Evolutionary conservation across 2,329 filamentous ascomycete genomes (phyloP).

Genomic region (Phialophora macrospora): DNA sequence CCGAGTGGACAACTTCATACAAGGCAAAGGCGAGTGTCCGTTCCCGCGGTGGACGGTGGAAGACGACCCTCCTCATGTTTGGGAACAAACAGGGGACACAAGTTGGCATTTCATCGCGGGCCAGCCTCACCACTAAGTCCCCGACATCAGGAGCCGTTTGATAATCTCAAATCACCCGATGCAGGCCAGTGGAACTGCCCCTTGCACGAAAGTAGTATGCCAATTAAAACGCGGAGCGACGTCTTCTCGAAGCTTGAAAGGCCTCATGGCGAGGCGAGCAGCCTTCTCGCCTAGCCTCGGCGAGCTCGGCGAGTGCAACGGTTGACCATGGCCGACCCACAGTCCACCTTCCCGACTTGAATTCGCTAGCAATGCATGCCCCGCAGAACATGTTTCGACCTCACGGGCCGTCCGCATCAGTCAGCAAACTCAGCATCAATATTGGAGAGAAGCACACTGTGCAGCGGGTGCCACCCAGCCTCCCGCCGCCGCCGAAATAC

Average conservation of each 20-base stretch:
- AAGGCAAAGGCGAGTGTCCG: constrained; percentile 26
- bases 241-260: background rate
- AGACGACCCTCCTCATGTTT: constrained; percentile 17
- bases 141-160: background rate
- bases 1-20: constrained; percentile 29
- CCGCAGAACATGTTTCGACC: background rate
- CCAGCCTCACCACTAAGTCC: constrained; percentile 11
- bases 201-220: too few relatives aligned
- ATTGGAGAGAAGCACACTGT: background rate
- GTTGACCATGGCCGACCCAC: background rate
- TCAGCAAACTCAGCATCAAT: background rate
- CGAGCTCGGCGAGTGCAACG: constrained; percentile 15
- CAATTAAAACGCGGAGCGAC: background rate
- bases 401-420: background rate
- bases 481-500: background rate
- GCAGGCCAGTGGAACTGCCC: background rate
- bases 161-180: background rate
- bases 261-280: background rate
- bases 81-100: constrained; percentile 34
- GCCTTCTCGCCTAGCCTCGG: background rate
- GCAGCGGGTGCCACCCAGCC: background rate
- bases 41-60: constrained; percentile 27
- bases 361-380: background rate
- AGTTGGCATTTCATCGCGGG: constrained; percentile 32
- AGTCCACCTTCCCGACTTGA: background rate